These are phyloP conservation scores for Zymoseptoria pseudotritici DNA, from an alignment of 2,329 filamentous ascomycete genomes.

Conservation along the genomic window DNA sequence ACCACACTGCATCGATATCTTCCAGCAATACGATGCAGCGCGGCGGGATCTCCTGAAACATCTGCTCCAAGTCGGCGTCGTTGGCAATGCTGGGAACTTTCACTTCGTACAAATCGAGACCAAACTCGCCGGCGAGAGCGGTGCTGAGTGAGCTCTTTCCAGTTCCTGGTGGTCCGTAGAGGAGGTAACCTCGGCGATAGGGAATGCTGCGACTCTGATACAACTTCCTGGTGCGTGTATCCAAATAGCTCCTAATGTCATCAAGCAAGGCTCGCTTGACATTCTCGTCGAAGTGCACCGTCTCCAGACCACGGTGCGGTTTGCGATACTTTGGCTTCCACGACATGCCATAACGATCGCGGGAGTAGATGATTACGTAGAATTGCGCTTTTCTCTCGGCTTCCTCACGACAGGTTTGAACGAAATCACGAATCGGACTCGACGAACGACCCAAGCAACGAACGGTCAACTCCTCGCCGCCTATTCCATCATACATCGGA, in stretches of 20 bases:
- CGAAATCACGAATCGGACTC: conserved; percentile 38
- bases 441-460: conserved; percentile 40
- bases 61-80: conserved; percentile 49
- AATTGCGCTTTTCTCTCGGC: conserved; percentile 32
- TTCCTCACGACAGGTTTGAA: conserved; percentile 34
- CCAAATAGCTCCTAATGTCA: conserved; percentile 69
- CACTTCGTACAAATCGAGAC: conserved; percentile 30
- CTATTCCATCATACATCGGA: conserved; percentile 19
- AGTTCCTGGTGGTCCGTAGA: conserved; percentile 54
- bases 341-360: conserved; percentile 31
- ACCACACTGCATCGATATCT: conserved; percentile 36
- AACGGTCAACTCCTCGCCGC: conserved; percentile 27
- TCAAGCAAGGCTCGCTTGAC: conserved; percentile 57
- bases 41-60: conserved; percentile 34
- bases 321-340: conserved; percentile 30
- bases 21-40: conserved; percentile 38
- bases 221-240: conserved; percentile 63
- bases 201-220: conserved; percentile 77
- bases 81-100: conserved; percentile 41
- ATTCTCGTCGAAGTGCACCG: conserved; percentile 60
- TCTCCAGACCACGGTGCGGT: conserved; percentile 61
- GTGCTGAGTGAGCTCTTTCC: conserved; percentile 23
- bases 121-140: conserved; percentile 38
- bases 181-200: conserved; percentile 71
- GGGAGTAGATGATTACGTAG: conserved; percentile 35